These are phyloP conservation scores for Arachis monticola DNA, from an alignment of 331 rosid species.

Conservation along the genomic window DNA sequence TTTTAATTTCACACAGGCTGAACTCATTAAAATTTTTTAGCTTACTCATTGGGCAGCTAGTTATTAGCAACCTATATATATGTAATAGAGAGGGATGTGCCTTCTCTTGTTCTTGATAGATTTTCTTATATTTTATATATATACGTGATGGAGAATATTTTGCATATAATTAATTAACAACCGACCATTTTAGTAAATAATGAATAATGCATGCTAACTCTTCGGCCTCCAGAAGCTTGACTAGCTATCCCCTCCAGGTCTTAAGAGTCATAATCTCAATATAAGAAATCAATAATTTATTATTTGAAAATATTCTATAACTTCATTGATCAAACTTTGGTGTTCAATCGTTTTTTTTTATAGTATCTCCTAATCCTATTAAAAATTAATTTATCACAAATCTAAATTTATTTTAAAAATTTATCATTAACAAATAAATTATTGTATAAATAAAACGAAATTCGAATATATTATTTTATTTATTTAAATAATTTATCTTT, in stretches of 20 bases:
- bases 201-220: constrained; percentile 27
- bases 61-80: background rate
- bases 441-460: too few species aligned
- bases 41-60: constrained; percentile 37
- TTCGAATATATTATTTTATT: too few species aligned
- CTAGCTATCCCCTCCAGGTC: constrained; percentile 46
- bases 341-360: background rate
- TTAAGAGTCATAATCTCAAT: constrained; percentile 46
- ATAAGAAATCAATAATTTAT: constrained; percentile 12
- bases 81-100: constrained; percentile 42
- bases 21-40: too few species aligned
- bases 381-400: too few species aligned
- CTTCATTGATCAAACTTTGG: constrained; percentile 7
- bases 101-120: constrained; percentile 37
- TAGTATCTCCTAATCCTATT: too few species aligned
- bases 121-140: constrained; percentile 14
- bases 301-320: constrained; percentile 16
- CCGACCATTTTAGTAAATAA: constrained; percentile 18
- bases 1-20: too few species aligned
- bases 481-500: too few species aligned
- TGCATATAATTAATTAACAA: background rate
- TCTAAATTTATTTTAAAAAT: too few species aligned
- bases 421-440: too few species aligned
- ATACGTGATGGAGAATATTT: constrained; percentile 17
- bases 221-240: constrained; percentile 42